phyloP scores from a whole-genome alignment of 2,329 filamentous ascomycete species.

The Colletotrichum falcatum region DNA sequence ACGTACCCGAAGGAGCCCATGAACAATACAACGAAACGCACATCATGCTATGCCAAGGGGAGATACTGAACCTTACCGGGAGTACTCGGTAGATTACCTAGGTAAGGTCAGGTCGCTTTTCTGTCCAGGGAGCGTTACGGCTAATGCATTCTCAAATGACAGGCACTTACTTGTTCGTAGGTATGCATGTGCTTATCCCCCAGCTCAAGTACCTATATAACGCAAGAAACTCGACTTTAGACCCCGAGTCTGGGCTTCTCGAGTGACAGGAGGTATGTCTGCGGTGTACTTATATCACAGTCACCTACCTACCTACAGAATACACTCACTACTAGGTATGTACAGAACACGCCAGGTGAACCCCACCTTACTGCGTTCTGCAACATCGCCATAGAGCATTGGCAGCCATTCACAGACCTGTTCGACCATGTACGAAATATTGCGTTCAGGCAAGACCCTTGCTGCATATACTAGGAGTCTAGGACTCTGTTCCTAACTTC shows the following conservation, averaged over 20 bases:
- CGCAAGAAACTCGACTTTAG: neutral
- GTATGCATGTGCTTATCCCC: slow-evolving; percentile 14
- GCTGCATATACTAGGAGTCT: neutral
- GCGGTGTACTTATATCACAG: neutral
- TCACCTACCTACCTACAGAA: too few species aligned
- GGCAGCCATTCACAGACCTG: slow-evolving; percentile 23
- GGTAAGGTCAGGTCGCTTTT: slow-evolving; percentile 4
- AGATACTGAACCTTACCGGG: slow-evolving; percentile 19
- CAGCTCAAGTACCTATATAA: neutral
- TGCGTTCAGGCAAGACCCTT: slow-evolving; percentile 30
- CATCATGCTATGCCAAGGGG: slow-evolving; percentile 29
- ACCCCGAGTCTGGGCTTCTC: neutral
- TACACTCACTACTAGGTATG: neutral
- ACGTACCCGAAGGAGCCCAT: neutral
- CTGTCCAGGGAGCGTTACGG: slow-evolving; percentile 30
- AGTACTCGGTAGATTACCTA: neutral
- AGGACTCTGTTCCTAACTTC: too few species aligned
- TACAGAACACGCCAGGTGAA: neutral
- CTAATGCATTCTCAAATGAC: slow-evolving; percentile 41
- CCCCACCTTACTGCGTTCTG: slow-evolving; percentile 16
- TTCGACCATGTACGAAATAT: slow-evolving; percentile 26
- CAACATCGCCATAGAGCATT: slow-evolving; percentile 16
- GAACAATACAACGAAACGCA: slow-evolving; percentile 4
- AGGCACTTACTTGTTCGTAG: too few species aligned
- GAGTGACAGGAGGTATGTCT: neutral